Evolutionary conservation across 345 rosid species (phyloP), one percentile per base, ranked within the genome.

Genomic region (Aquilaria yunnanensis): DNA sequence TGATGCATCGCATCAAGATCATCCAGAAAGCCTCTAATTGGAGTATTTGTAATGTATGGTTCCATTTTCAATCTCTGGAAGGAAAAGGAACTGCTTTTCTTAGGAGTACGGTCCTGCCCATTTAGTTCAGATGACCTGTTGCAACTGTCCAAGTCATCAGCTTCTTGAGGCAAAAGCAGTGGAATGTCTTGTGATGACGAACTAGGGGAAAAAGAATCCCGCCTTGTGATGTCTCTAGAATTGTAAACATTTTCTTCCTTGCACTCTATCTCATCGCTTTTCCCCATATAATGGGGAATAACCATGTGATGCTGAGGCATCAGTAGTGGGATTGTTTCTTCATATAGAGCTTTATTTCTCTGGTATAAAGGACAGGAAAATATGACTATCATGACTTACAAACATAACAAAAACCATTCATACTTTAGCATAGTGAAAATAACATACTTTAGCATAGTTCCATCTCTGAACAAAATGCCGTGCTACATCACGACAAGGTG

Each of bases 301-400:
- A 91, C 94, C 97, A 88, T 88, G 78, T 91, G 89, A 51, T 91
- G 96, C 69, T 88, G 97, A 66, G 97, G 97, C 85, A 88, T 88
- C 65, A 91, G 92, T 16, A 88, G 75, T 29, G 97, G 97, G 73
- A 91, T 88, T 49, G 90, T 69, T 77, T 91, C 92, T 76, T 91
- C 94, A 63, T 86, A 70, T 49, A 80, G 97, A 62, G 97, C 97
- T 79, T 91, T 91, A 73, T 74, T 88, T 77, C 94, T 84, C 94
- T 91, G 84, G 5, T 3, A 64, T n/a, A 51, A 71, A 62, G 31
- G 59, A 62, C 51, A 29, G 43, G 43, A 9, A 37, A 37, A 64
- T 69, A 32, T 46, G 43, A 37, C 43, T 9, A 37, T 37, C 43
- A 37, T 1, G 6, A 37, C 7, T 37, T 46, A 5, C 57, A 32